Evolutionary conservation across 345 rosid species (phyloP).

Genomic region (Hibiscus trionum): DNA sequence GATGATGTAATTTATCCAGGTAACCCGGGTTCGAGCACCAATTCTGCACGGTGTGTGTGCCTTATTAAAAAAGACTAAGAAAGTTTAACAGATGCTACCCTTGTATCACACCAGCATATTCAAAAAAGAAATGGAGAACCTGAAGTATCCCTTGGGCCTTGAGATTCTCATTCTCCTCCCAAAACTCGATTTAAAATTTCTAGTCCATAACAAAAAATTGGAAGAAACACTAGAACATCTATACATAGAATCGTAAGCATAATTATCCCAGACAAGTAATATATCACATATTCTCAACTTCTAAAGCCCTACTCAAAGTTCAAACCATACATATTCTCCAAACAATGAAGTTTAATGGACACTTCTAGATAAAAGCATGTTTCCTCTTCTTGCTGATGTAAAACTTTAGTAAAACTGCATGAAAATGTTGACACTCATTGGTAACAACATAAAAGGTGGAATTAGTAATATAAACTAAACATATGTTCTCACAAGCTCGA

Average conservation of each 20-base stretch:
- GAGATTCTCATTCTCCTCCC: conserved; percentile 86
- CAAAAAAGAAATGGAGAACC: conserved; percentile 48
- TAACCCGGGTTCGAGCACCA: too few species aligned
- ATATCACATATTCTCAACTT: neutral
- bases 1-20: too few species aligned
- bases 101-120: too few species aligned
- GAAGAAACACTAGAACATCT: neutral
- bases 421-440: too few species aligned
- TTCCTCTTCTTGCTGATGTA: too few species aligned
- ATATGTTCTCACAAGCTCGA: too few species aligned
- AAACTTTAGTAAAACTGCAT: too few species aligned
- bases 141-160: conserved; percentile 49
- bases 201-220: conserved; percentile 17
- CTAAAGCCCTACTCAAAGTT: neutral
- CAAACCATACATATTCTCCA: too few species aligned
- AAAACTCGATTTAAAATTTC: conserved; percentile 61
- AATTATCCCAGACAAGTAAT: neutral
- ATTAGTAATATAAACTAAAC: too few species aligned
- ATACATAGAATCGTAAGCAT: neutral
- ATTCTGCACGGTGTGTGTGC: too few species aligned
- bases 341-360: neutral
- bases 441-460: neutral
- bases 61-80: too few species aligned
- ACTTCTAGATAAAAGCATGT: neutral
- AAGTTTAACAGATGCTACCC: too few species aligned